Base-by-base conservation (phyloP, 2,329 filamentous ascomycete genomes). In the Tolypocladium amazonense region DNA sequence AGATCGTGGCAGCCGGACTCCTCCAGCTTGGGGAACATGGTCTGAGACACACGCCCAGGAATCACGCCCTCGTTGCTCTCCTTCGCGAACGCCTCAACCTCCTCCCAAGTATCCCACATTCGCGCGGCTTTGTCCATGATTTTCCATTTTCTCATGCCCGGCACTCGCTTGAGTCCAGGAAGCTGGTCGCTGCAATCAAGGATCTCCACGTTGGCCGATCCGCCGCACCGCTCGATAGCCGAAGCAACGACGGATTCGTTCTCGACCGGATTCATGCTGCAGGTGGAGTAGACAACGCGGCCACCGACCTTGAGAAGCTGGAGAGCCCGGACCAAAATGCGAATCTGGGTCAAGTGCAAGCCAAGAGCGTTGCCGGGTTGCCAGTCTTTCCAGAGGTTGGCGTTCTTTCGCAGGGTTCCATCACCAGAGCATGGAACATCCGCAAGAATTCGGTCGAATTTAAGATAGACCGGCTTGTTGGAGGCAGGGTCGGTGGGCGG, bases 381-480 rank as follows among this genome's bases (percentile, higher is more conserved):
- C 94, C 94, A 99, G 67, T 97, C 92, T 70, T 90, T 90, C 94
- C 94, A 99, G 60, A 99, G 81, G 72, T 89, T 90, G 62, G 88
- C 82, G 70, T 99, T 99, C 82, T 99, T 99, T 65, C 94, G 86
- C 59, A 90, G 79, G 0, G 94, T 99, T 60, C 94, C 94, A 68
- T 99, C 94, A 61, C 94, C 94, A 5, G 92, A 95, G 79, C 94
- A 99, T 53, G 94, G 94, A 0, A 99, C 94, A 75, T 99, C 94
- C 53, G 94, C 93, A 60, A 99, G 79, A 63, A 99, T 96, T 63
- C 94, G 88, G 73, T 99, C 94, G 68, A 97, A 99, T 77, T 97
- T 97, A 62, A 99, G 84, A 73, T 96, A 97, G 65, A 83, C 81
- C 62, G 82, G 81, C 65, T 79, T 78, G 33, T 76, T 76, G 38